These are phyloP conservation scores for Monascus ruber DNA, from an alignment of 2,329 filamentous ascomycete genomes.

Conservation along the genomic window DNA sequence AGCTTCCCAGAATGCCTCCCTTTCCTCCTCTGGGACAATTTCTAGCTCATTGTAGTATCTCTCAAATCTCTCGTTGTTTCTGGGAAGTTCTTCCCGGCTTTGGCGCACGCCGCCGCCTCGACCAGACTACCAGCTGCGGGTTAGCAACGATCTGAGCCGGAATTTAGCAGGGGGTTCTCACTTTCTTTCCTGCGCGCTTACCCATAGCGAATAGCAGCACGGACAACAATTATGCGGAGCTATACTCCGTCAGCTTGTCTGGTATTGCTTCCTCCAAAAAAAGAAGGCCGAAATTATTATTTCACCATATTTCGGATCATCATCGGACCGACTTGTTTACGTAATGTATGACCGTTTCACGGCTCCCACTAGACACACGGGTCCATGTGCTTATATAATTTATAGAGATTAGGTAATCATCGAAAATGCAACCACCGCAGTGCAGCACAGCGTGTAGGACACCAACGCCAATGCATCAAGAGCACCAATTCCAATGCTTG, in stretches of 20 bases:
- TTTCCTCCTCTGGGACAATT: slow-evolving; percentile 67
- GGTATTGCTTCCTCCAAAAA: too few species aligned
- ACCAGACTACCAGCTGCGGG: slow-evolving; percentile 9
- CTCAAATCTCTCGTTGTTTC: slow-evolving; percentile 76
- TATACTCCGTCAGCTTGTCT: too few species aligned
- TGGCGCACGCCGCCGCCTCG: slow-evolving; percentile 30
- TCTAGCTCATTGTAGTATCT: slow-evolving; percentile 72
- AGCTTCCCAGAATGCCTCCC: slow-evolving; percentile 69
- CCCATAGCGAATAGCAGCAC: slow-evolving; percentile 12
- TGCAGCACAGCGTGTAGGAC: too few species aligned
- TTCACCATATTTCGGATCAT: not conserved
- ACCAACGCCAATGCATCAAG: too few species aligned
- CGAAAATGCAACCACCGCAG: too few species aligned
- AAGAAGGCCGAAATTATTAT: not conserved
- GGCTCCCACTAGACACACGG: too few species aligned
- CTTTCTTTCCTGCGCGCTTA: slow-evolving; percentile 21
- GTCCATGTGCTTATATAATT: too few species aligned
- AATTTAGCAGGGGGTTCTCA: slow-evolving; percentile 3
- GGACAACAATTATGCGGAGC: not conserved
- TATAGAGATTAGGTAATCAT: too few species aligned
- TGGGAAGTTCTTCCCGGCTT: slow-evolving; percentile 53
- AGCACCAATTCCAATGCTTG: too few species aligned
- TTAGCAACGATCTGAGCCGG: not conserved
- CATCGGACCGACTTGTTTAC: too few species aligned
- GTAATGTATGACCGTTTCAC: too few species aligned